phyloP scores from a whole-genome alignment of 164 flowering plant species.

The Vitis amurensis region DNA sequence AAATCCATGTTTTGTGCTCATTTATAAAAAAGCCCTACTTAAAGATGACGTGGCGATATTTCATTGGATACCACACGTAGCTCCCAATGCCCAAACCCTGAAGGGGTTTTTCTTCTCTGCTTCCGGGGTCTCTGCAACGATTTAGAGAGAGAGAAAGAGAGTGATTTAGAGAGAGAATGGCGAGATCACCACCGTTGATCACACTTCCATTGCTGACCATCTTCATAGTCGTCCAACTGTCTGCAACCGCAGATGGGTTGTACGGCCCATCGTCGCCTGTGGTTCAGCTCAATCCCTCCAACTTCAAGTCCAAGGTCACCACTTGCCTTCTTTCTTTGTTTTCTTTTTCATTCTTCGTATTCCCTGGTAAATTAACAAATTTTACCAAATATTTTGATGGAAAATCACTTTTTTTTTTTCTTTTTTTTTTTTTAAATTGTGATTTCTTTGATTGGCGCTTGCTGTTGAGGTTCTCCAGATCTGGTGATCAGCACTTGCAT shows the following conservation, averaged over 20 bases:
- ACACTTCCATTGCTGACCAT: conserved; percentile 5
- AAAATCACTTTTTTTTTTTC: background rate
- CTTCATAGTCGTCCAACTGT: conserved; percentile 10
- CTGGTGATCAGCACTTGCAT: no score
- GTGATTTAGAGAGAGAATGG: conserved; percentile 21
- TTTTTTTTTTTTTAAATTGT: no score
- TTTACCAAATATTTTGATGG: background rate
- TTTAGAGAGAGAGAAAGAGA: conserved; percentile 10
- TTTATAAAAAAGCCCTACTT: background rate
- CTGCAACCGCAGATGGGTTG: conserved; percentile 41
- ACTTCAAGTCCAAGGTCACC: conserved; percentile 88
- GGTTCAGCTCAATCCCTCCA: conserved; percentile 72
- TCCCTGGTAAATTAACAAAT: background rate
- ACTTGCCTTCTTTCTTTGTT: background rate
- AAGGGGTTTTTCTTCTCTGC: conserved; percentile 6
- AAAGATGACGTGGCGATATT: conserved; percentile 22
- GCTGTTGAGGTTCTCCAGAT: no score
- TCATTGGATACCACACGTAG: conserved; percentile 38
- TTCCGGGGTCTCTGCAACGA: conserved; percentile 4
- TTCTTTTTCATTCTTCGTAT: background rate
- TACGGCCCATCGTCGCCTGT: conserved; percentile 89
- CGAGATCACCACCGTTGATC: conserved; percentile 12
- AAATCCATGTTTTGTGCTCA: background rate
- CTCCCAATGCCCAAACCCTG: background rate
- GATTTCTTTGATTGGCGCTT: no score